Conservation (phyloP, 768 basidiomycete genomes). For the Tylopilus felleus region DNA sequence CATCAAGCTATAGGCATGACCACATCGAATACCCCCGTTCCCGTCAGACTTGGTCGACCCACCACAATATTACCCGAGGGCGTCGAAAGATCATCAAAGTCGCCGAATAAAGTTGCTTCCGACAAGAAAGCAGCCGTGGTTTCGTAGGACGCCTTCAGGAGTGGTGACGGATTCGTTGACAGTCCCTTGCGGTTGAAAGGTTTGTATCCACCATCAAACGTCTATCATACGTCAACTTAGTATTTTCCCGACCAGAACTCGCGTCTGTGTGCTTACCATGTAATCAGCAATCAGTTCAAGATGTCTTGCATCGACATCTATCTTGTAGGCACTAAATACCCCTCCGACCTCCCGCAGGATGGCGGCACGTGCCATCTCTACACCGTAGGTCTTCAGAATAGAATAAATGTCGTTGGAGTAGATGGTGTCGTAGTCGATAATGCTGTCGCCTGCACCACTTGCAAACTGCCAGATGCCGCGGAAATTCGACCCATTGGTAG, state of each 20-base stretch:
- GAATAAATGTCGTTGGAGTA: constrained; percentile 96
- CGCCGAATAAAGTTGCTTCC: constrained; percentile 90
- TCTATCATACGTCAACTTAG: constrained; percentile 46
- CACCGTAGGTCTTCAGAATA: constrained; percentile 87
- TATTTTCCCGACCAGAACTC: neutral
- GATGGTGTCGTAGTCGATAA: constrained; percentile 74
- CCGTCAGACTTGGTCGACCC: constrained; percentile 82
- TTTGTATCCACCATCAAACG: constrained; percentile 96
- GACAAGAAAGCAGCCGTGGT: constrained; percentile 92
- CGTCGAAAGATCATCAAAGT: constrained; percentile 88
- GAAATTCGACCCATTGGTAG: constrained; percentile 93
- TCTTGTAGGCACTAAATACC: constrained; percentile 94
- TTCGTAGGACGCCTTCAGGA: constrained; percentile 97
- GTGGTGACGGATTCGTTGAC: constrained; percentile 87
- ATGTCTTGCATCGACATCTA: constrained; percentile 91
- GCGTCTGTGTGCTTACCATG: constrained; percentile 63
- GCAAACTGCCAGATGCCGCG: constrained; percentile 82
- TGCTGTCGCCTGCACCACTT: constrained; percentile 47
- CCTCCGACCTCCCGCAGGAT: constrained; percentile 89
- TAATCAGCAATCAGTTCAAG: constrained; percentile 97
- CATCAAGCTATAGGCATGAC: constrained; percentile 46
- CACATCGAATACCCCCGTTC: constrained; percentile 94
- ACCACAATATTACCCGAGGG: constrained; percentile 92
- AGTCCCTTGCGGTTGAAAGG: constrained; percentile 98
- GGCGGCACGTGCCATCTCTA: constrained; percentile 91